Percentiles rank a stretch among this genome's conserved stretches.
Evolutionary conservation across 352 stramenopile species (phyloP).

Genomic region (Phytophthora foliorum): DNA sequence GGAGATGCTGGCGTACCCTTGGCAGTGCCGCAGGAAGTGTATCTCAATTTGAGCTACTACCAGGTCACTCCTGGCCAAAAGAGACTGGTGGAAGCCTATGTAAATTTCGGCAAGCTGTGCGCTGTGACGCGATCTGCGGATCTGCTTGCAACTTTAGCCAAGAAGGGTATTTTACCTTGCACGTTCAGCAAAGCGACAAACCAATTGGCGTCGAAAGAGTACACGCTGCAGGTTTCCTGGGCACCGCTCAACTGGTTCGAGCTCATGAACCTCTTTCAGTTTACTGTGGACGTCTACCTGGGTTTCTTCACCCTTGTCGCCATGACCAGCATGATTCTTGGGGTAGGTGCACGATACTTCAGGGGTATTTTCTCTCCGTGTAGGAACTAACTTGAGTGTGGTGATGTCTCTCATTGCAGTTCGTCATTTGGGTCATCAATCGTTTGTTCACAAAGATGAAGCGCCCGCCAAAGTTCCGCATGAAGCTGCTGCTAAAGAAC

Average conservation of each 20-base stretch:
- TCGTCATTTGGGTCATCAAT: constrained; percentile 95
- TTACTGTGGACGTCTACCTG: constrained; percentile 95
- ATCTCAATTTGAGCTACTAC: constrained; percentile 85
- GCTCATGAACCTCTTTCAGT: constrained; percentile 97
- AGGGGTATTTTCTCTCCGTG: neutral
- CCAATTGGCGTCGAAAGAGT: constrained; percentile 71
- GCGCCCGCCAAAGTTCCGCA: constrained; percentile 94
- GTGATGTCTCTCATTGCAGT: constrained; percentile 34
- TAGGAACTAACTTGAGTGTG: neutral
- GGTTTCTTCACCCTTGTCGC: constrained; percentile 95
- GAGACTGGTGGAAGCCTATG: constrained; percentile 62
- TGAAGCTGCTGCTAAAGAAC: constrained; percentile 92
- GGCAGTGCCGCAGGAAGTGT: constrained; percentile 74
- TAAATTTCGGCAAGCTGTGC: constrained; percentile 85
- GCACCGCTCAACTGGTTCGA: constrained; percentile 94
- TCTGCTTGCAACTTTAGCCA: constrained; percentile 73
- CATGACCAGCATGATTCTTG: constrained; percentile 87
- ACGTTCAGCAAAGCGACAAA: constrained; percentile 74
- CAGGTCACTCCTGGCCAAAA: constrained; percentile 74
- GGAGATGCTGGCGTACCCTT: constrained; percentile 56
- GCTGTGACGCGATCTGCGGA: constrained; percentile 70
- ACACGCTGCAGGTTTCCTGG: constrained; percentile 92
- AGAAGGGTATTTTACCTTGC: constrained; percentile 74
- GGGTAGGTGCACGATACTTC: constrained; percentile 50
- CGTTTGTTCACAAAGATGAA: constrained; percentile 96